These are phyloP conservation scores for Coffea eugenioides DNA, from an alignment of 257 asterid genomes.

Conservation along the genomic window DNA sequence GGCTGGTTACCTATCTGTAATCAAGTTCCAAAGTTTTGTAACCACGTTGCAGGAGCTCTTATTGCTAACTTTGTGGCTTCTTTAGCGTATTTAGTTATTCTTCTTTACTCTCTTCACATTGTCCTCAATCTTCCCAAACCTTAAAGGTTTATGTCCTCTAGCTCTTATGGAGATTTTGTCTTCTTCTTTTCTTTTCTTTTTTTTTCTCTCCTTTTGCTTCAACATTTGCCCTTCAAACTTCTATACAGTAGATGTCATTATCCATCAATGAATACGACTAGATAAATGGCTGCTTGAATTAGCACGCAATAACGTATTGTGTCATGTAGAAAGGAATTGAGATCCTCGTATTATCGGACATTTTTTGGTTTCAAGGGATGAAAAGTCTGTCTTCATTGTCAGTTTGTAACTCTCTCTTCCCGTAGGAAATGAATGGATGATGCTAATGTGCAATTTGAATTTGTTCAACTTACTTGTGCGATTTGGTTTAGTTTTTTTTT, in stretches of 20 bases:
- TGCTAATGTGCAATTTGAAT: too few relatives aligned
- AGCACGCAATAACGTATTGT: neutral
- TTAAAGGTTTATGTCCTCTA: constrained; percentile 5
- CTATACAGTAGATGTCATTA: neutral
- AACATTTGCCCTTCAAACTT: neutral
- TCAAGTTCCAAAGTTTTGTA: constrained; percentile 84
- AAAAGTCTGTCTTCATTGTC: too few relatives aligned
- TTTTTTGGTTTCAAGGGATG: neutral
- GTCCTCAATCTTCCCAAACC: constrained; percentile 47
- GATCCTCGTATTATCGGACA: neutral
- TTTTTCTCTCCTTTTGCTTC: neutral
- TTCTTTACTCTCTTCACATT: constrained; percentile 61
- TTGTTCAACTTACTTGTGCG: too few relatives aligned
- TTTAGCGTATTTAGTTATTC: constrained; percentile 46
- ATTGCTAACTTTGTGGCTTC: constrained; percentile 66
- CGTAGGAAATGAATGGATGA: too few relatives aligned
- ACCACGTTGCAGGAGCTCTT: constrained; percentile 53
- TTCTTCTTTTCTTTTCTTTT: neutral
- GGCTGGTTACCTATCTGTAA: constrained; percentile 91
- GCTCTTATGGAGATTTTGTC: constrained; percentile 1
- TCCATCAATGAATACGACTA: neutral
- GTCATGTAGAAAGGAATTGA: neutral
- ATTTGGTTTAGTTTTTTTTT: too few relatives aligned
- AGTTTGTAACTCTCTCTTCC: too few relatives aligned
- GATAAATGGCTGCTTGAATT: neutral